Evolutionary conservation across 2,329 filamentous ascomycete species (phyloP), one percentile per base, ranked within the genome.

Genomic region (Meredithiella fracta): DNA sequence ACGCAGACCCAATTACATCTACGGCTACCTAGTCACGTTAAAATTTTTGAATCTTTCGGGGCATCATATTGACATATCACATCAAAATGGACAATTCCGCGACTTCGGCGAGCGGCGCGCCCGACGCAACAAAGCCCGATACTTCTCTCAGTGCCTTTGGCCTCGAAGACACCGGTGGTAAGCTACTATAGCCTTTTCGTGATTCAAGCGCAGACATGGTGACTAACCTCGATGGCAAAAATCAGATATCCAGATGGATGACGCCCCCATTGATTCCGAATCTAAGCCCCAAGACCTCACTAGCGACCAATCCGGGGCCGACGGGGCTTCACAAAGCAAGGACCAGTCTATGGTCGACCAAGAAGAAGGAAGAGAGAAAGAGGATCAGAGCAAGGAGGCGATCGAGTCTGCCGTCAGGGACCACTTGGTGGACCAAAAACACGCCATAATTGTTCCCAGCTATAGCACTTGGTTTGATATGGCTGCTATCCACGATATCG

Each of bases 391-490:
- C 44, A 96, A 95, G 69, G 80, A 89, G 55, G 80, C 80, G 2
- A 74, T 90, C 57, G 90, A 96, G 71, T 83, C 85, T 47, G 84
- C 88, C 3, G 94, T 92, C 53, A 86, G 91, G 61, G 86, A 91
- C 63, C 90, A 97, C 65, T 80, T 98, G 56, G 86, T 95, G 60
- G 82, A 87, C 14, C 92, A 98, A 71, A 94, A 89, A 44, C 91
- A 96, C 66, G 84, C 90, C 60, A 97, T 97, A 65, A 90, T 98
- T 60, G 80, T 98, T 22, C 92, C 92, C 22, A 97, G 91, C 67
- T 98, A 98, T 70, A 94, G 89, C 66, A 92, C 86, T 14, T 98
- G 92, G 92, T 98, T 98, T 68, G 92, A 98, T 69, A 96, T 98
- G 91, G 86, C 90, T 67, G 77, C 79, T 52, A 85, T 98, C 65